These are phyloP conservation scores for Bombardia bombarda DNA, from an alignment of 495 filamentous ascomycete species.

Conservation along the genomic window DNA sequence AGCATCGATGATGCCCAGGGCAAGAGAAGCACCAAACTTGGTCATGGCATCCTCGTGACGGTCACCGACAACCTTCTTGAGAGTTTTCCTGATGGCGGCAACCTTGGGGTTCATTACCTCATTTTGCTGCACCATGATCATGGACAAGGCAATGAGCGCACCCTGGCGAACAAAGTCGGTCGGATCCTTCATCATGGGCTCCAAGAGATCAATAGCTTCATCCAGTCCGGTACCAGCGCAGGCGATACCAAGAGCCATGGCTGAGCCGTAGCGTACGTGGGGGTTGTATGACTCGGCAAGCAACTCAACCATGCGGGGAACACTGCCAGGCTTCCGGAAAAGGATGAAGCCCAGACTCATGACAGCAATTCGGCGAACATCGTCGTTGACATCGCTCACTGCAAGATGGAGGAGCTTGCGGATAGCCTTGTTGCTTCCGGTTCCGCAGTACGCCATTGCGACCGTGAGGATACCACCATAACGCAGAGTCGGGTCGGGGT, in stretches of 20 bases:
- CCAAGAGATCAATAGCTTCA: conserved; percentile 92
- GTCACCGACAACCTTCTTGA: conserved; percentile 87
- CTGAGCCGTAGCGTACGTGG: conserved; percentile 95
- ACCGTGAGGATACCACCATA: conserved; percentile 99
- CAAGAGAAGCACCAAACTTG: conserved; percentile 91
- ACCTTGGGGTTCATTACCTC: conserved; percentile 92
- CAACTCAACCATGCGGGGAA: conserved; percentile 98
- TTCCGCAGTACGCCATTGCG: conserved; percentile 94
- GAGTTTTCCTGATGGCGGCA: conserved; percentile 68
- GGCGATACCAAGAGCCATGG: conserved; percentile 96
- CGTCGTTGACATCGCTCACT: conserved; percentile 97
- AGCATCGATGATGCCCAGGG: conserved; percentile 95
- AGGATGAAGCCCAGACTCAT: conserved; percentile 98
- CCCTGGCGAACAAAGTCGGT: conserved; percentile 98
- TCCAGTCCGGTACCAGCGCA: conserved; percentile 95
- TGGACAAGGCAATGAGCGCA: conserved; percentile 86
- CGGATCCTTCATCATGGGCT: conserved; percentile 99
- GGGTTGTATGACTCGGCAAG: conserved; percentile 98
- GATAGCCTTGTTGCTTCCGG: conserved; percentile 96
- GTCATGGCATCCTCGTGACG: conserved; percentile 99
- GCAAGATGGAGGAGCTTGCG: conserved; percentile 95
- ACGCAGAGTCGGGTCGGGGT: conserved; percentile 85
- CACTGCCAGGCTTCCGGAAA: conserved; percentile 94
- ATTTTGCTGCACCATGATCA: conserved; percentile 98
- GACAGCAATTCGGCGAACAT: conserved; percentile 93